Evolutionary conservation across 768 basidiomycete species (phyloP).

Genomic region (Paxillus involutus): DNA sequence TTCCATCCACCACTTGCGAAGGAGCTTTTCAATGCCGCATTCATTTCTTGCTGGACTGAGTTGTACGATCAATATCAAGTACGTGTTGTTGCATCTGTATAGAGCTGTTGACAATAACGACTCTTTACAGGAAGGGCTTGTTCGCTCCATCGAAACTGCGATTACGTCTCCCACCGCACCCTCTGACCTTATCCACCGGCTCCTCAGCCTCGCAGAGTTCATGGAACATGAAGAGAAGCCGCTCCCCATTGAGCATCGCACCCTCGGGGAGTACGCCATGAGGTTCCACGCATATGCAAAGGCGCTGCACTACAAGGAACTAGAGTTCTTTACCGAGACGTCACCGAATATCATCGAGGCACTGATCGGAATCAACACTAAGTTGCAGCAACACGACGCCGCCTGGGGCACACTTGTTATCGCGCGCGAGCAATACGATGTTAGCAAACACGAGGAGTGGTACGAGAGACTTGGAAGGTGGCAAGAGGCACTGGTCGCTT

Average conservation of each 20-base stretch:
- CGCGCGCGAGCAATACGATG: conserved; percentile 87
- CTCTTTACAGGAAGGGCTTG: conserved; percentile 80
- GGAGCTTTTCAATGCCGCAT: conserved; percentile 97
- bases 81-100: conserved; percentile 1
- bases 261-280: conserved; percentile 91
- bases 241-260: conserved; percentile 89
- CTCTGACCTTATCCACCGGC: conserved; percentile 84
- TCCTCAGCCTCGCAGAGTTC: conserved; percentile 95
- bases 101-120: conserved; percentile 2
- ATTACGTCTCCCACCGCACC: conserved; percentile 78
- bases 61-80: conserved; percentile 97
- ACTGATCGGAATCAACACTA: conserved; percentile 94
- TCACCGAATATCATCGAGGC: conserved; percentile 90
- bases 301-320: conserved; percentile 96
- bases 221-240: conserved; percentile 99
- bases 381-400: conserved; percentile 94
- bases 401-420: conserved; percentile 95
- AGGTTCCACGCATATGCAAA: conserved; percentile 95
- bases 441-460: conserved; percentile 96
- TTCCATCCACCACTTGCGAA: conserved; percentile 87
- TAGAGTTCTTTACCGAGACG: conserved; percentile 93
- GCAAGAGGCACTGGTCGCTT: conserved; percentile 89
- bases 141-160: conserved; percentile 83
- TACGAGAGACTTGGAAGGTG: conserved; percentile 95
- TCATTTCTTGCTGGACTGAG: conserved; percentile 96